phyloP scores from a whole-genome alignment of 345 rosid species.

The Mangifera indica region DNA sequence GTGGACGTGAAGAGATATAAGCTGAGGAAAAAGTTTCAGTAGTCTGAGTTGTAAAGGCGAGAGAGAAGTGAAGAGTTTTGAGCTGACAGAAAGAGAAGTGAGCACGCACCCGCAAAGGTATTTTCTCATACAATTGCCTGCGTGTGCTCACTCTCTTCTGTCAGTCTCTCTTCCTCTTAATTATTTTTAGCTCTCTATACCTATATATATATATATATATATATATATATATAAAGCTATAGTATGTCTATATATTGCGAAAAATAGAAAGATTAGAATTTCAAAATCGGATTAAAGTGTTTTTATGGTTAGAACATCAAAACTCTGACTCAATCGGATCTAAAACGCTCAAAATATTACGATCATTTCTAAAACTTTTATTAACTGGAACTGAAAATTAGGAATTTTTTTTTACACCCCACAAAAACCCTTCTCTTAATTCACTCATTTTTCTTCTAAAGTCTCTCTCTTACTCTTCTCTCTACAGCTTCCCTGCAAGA shows the following conservation, averaged over 20 bases:
- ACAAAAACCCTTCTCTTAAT: not conserved
- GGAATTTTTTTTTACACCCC: not conserved
- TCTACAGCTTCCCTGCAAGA: not conserved
- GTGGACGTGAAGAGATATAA: not conserved
- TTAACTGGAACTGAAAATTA: too few species aligned
- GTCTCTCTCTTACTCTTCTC: not conserved
- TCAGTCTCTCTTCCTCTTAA: conserved; percentile 37
- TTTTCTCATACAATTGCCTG: conserved; percentile 51
- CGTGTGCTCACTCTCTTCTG: conserved; percentile 86
- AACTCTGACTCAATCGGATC: too few species aligned
- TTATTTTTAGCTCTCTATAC: not conserved
- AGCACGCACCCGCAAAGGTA: conserved; percentile 59
- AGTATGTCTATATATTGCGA: too few species aligned
- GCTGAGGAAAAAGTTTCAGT: not conserved
- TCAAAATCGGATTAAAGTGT: too few species aligned
- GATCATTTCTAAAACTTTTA: too few species aligned
- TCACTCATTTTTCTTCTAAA: not conserved
- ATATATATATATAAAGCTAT: too few species aligned
- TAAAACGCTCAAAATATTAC: too few species aligned
- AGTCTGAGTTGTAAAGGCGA: not conserved
- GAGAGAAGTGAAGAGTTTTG: not conserved
- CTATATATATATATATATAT: too few species aligned
- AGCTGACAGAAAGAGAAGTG: conserved; percentile 53
- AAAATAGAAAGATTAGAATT: too few species aligned
- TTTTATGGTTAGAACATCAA: too few species aligned